Conservation (phyloP, 441 rosid genomes). For the Lepidium campestre region DNA sequence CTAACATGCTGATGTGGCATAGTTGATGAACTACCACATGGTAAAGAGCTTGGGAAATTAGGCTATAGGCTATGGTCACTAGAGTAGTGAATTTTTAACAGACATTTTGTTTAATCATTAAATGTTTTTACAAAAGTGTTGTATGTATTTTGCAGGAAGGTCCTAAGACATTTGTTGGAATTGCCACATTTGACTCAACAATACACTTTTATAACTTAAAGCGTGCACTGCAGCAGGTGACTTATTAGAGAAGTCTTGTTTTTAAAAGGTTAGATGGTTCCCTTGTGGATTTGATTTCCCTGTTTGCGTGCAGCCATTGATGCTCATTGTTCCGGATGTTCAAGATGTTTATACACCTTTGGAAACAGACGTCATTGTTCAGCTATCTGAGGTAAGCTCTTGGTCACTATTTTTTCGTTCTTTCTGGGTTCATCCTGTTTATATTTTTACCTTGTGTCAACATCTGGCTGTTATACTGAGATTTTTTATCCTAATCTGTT, state of each 20-base stretch:
- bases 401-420: background rate
- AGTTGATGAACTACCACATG: background rate
- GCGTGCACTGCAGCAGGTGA: constrained; percentile 61
- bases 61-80: constrained; percentile 1
- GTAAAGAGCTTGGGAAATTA: background rate
- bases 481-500: background rate
- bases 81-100: background rate
- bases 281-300: constrained; percentile 21
- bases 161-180: constrained; percentile 76
- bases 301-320: constrained; percentile 60
- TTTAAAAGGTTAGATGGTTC: background rate
- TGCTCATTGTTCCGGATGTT: constrained; percentile 81
- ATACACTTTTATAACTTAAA: constrained; percentile 82
- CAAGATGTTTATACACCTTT: constrained; percentile 86
- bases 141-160: constrained; percentile 62
- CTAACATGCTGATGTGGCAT: background rate
- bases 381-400: constrained; percentile 68
- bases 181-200: constrained; percentile 81
- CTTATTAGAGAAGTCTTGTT: background rate
- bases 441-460: background rate
- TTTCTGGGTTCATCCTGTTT: background rate
- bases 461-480: background rate
- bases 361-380: constrained; percentile 77
- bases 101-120: background rate
- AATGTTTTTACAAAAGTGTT: background rate